Conservation (phyloP, 73 alveolate species). For the Breviolum minutum region DNA sequence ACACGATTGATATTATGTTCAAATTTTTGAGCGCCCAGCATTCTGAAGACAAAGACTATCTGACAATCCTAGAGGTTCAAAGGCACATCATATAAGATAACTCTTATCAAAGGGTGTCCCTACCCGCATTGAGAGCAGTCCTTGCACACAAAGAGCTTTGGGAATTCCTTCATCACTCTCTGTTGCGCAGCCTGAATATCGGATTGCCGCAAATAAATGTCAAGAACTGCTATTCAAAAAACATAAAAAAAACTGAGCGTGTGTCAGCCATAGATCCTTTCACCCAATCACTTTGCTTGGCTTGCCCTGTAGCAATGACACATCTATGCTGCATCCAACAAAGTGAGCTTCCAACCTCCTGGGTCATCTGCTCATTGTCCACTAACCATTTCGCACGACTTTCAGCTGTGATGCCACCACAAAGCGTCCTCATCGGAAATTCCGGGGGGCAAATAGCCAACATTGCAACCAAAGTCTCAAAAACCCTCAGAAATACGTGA, state of each 20-base stretch:
- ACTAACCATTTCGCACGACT: slow-evolving; percentile 60
- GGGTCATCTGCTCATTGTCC: slow-evolving; percentile 21
- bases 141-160: slow-evolving; percentile 23
- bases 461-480: not conserved
- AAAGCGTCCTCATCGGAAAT: not conserved
- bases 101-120: no score
- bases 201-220: not conserved
- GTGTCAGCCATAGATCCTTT: not conserved
- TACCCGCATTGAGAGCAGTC: not conserved
- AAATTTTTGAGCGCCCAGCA: no score
- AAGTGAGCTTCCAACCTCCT: not conserved
- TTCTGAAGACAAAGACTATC: no score
- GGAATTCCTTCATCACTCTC: slow-evolving; percentile 67
- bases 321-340: not conserved
- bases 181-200: slow-evolving; percentile 7
- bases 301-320: not conserved
- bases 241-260: not conserved
- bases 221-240: not conserved
- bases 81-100: no score
- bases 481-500: no score
- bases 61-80: no score
- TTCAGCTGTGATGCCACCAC: slow-evolving; percentile 15
- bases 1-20: no score
- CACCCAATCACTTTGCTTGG: no score
- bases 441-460: not conserved